These are phyloP conservation scores for Ogataea polymorpha DNA, from an alignment of 805 yeast species.

Conservation along the genomic window DNA sequence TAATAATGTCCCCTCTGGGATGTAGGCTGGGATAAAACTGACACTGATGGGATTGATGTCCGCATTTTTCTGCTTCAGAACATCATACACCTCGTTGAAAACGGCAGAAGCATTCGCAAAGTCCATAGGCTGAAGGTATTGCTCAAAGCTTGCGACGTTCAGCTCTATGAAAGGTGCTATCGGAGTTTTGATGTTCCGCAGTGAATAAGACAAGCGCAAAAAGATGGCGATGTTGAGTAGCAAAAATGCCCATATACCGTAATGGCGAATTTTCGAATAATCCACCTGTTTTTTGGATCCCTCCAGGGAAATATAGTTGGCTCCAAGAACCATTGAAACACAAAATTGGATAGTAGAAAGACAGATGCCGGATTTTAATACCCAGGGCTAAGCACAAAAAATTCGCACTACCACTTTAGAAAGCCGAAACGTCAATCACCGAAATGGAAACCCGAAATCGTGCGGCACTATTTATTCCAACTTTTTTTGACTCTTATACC, in stretches of 20 bases:
- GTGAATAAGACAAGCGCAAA: background rate
- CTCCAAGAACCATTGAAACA: background rate
- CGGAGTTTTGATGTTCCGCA: background rate
- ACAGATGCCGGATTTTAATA: background rate
- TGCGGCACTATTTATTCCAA: too few relatives aligned
- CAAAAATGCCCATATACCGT: slow-evolving; percentile 2
- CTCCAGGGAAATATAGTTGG: background rate
- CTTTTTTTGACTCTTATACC: too few relatives aligned
- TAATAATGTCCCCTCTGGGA: slow-evolving; percentile 56
- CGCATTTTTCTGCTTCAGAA: slow-evolving; percentile 48
- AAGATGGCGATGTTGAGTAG: background rate
- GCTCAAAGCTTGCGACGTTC: slow-evolving; percentile 22
- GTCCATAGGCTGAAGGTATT: slow-evolving; percentile 34
- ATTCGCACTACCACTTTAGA: background rate
- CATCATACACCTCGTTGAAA: slow-evolving; percentile 53
- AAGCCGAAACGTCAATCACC: slow-evolving; percentile 2
- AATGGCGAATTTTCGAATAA: background rate
- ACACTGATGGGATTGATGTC: slow-evolving; percentile 57
- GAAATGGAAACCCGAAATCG: background rate
- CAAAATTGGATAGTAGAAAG: background rate
- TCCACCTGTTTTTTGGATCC: background rate
- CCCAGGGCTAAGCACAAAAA: background rate
- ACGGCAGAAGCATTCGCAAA: slow-evolving; percentile 49
- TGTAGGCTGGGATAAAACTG: slow-evolving; percentile 54
- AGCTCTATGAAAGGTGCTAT: background rate